Base-by-base conservation (phyloP, 2,329 filamentous ascomycete genomes). In the Fusarium ramigenum region DNA sequence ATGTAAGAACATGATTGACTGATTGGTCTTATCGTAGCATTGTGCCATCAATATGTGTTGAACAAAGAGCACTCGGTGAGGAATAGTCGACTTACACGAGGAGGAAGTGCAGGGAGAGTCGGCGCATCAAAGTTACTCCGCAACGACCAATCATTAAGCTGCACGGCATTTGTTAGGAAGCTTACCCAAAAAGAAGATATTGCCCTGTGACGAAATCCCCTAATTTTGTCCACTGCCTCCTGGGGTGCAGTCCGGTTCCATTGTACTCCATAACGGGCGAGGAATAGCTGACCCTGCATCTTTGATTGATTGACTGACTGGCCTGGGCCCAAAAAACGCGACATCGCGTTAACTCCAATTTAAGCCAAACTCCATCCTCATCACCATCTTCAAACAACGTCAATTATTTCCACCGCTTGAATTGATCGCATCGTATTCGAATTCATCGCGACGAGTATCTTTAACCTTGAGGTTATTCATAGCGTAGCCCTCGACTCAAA, bases 271-370 rank as follows among this genome's bases (percentile, higher is more conserved):
- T 28, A 40, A 60, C 34, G 68, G 63, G 40, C 23, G 49, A 63
- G 70, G 32, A 50, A 34, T 25, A 40, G 69, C 66, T 73, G 66
- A 44, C 59, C 67, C 60, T 62, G 71, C 60, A 28, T 64, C 65
- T 69, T 73, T 70, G 66, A 70, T 73, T 70, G 66, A 70, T 57
- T 73, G 69, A 72, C 36, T 32, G 58, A 52, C 50, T n/a, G 30
- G 19, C 19, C 28, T 52, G 53, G 59, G 52, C 56, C 71, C 71
- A 49, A 74, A 72, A 74, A 74, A 74, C 72, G 72, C 72, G 72
- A 74, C 72, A 53, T 69, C 71, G 71, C 71, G 71, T 74, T 60
- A 68, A 58, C 63, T 74, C 50, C 58, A 64, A 71, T 64, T 69
- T 69, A 65, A 70, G 60, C 50, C 58, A 58, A 63, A 47, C 60